Percentiles rank a stretch among this genome's conserved stretches.
Conservation (phyloP, 2,329 filamentous ascomycete genomes). For the Monilinia aucupariae region DNA sequence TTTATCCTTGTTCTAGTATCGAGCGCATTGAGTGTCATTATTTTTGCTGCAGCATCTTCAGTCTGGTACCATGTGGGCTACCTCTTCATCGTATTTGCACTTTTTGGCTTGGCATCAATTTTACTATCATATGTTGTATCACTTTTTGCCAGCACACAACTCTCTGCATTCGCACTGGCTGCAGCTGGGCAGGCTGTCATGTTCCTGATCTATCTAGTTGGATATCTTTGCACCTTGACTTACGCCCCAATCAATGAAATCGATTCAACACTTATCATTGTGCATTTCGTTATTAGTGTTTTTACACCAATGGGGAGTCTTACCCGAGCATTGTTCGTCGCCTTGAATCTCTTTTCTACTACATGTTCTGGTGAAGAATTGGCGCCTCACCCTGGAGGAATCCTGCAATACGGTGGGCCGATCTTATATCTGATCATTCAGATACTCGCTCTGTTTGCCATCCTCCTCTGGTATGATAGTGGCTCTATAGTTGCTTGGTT, state of each 20-base stretch:
- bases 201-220: slow-evolving; percentile 67
- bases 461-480: slow-evolving; percentile 76
- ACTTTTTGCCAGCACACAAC: slow-evolving; percentile 69
- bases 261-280: slow-evolving; percentile 60
- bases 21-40: slow-evolving; percentile 59
- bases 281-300: slow-evolving; percentile 68
- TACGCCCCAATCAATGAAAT: slow-evolving; percentile 66
- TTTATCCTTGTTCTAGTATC: slow-evolving; percentile 65
- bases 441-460: slow-evolving; percentile 60
- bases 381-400: slow-evolving; percentile 61
- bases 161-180: slow-evolving; percentile 78
- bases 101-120: slow-evolving; percentile 75
- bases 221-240: slow-evolving; percentile 66
- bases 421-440: slow-evolving; percentile 79
- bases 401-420: slow-evolving; percentile 74
- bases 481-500: slow-evolving; percentile 58
- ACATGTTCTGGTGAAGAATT: slow-evolving; percentile 63
- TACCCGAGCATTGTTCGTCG: slow-evolving; percentile 66
- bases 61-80: slow-evolving; percentile 78
- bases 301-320: slow-evolving; percentile 75
- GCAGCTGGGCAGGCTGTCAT: slow-evolving; percentile 69
- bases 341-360: slow-evolving; percentile 77
- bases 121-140: slow-evolving; percentile 77
- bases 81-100: slow-evolving; percentile 71
- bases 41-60: slow-evolving; percentile 60